These are phyloP conservation scores for Trichocladium uniseriatum DNA, from an alignment of 495 filamentous ascomycete genomes.

Conservation along the genomic window DNA sequence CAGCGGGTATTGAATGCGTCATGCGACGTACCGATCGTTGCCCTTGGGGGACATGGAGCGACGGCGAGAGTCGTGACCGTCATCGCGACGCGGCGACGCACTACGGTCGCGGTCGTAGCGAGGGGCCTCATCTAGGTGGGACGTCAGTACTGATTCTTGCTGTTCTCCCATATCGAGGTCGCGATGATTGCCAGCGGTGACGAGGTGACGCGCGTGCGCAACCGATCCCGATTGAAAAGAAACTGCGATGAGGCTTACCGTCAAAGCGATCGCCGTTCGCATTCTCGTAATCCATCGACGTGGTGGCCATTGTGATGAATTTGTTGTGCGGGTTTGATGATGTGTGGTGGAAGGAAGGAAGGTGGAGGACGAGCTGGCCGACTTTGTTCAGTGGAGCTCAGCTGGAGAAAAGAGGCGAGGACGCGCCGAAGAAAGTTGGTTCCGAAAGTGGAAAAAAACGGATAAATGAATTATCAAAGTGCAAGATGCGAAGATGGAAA, in stretches of 20 bases:
- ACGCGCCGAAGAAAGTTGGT: too few species aligned
- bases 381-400: constrained; percentile 2
- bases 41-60: constrained; percentile 68
- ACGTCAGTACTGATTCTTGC: constrained; percentile 10
- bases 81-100: constrained; percentile 79
- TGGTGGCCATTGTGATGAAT: constrained; percentile 41
- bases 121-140: constrained; percentile 55
- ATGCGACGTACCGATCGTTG: constrained; percentile 56
- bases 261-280: constrained; percentile 74
- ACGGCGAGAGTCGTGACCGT: constrained; percentile 58
- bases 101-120: constrained; percentile 76
- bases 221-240: neutral
- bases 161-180: too few species aligned
- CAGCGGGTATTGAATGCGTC: neutral
- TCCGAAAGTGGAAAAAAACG: neutral
- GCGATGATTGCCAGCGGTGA: neutral
- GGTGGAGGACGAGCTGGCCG: neutral
- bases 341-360: neutral
- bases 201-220: neutral
- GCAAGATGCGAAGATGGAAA: too few species aligned
- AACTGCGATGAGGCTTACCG: constrained; percentile 46
- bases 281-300: constrained; percentile 74
- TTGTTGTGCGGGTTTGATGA: neutral
- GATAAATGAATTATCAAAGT: neutral
- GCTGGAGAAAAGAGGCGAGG: neutral